These are phyloP conservation scores for Aspergillus ochraceoroseus DNA, from an alignment of 2,329 filamentous ascomycete species.

Conservation along the genomic window DNA sequence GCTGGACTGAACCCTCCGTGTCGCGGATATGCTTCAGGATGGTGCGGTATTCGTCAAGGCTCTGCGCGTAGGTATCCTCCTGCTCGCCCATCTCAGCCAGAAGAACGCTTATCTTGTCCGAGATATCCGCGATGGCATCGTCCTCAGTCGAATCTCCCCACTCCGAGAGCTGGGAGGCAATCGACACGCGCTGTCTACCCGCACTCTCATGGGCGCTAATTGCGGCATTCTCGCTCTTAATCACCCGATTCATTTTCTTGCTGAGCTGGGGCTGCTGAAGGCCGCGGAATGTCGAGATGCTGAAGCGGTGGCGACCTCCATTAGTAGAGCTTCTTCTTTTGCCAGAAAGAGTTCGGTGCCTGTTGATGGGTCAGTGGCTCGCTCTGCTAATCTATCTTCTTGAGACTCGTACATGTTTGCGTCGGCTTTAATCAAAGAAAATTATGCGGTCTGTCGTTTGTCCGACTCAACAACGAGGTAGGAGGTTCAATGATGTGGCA, in stretches of 20 bases:
- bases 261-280: slow-evolving; percentile 81
- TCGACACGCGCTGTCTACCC: slow-evolving; percentile 73
- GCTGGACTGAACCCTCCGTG: slow-evolving; percentile 92
- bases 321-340: slow-evolving; percentile 32
- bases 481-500: background rate
- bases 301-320: slow-evolving; percentile 62
- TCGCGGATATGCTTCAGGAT: slow-evolving; percentile 90
- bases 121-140: slow-evolving; percentile 80
- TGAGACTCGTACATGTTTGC: slow-evolving; percentile 15
- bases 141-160: slow-evolving; percentile 93
- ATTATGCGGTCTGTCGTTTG: no score
- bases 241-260: slow-evolving; percentile 81
- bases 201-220: slow-evolving; percentile 80
- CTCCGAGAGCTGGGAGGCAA: slow-evolving; percentile 87
- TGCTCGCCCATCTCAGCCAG: slow-evolving; percentile 90
- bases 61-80: slow-evolving; percentile 81
- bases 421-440: no score
- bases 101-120: slow-evolving; percentile 91
- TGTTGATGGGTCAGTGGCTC: slow-evolving; percentile 17
- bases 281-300: slow-evolving; percentile 78
- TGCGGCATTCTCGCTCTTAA: slow-evolving; percentile 90
- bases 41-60: slow-evolving; percentile 75
- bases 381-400: background rate
- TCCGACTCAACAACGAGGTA: background rate
- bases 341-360: slow-evolving; percentile 44